phyloP scores from a whole-genome alignment of 441 rosid genomes.

The Capsella rubella region DNA sequence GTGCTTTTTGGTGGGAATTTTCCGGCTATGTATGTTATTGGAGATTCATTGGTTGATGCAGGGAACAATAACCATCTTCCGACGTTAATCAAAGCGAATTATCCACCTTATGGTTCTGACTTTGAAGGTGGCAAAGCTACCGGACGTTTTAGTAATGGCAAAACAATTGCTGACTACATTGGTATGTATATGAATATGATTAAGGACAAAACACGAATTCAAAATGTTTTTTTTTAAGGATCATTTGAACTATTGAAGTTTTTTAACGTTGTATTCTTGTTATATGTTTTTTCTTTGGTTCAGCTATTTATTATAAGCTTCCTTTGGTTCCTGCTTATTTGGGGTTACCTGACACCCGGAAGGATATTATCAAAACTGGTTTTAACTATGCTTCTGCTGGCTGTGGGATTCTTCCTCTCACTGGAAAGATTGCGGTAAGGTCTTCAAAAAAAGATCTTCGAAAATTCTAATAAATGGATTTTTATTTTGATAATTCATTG shows the following conservation, averaged over 20 bases:
- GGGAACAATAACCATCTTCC: conserved; percentile 57
- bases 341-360: conserved; percentile 29
- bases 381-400: conserved; percentile 43
- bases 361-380: conserved; percentile 31
- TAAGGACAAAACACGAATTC: background rate
- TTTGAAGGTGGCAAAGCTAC: conserved; percentile 53
- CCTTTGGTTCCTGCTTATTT: conserved; percentile 41
- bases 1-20: conserved; percentile 29
- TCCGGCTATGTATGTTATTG: conserved; percentile 54
- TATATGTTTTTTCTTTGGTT: background rate
- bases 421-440: conserved; percentile 27
- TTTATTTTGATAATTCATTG: background rate
- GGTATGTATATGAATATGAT: conserved; percentile 41
- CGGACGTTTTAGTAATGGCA: conserved; percentile 54
- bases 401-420: conserved; percentile 29
- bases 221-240: too few relatives aligned
- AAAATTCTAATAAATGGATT: background rate
- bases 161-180: conserved; percentile 50
- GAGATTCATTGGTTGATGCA: conserved; percentile 57
- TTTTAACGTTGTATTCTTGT: conserved; percentile 1
- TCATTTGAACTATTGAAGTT: background rate
- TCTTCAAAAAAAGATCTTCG: background rate
- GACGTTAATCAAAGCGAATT: conserved; percentile 46
- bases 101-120: conserved; percentile 55
- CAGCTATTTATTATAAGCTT: conserved; percentile 38